Percentiles rank a stretch among this genome's conserved stretches.
These are phyloP conservation scores for Eucalyptus albens DNA, from an alignment of 345 rosid species.

Conservation along the genomic window DNA sequence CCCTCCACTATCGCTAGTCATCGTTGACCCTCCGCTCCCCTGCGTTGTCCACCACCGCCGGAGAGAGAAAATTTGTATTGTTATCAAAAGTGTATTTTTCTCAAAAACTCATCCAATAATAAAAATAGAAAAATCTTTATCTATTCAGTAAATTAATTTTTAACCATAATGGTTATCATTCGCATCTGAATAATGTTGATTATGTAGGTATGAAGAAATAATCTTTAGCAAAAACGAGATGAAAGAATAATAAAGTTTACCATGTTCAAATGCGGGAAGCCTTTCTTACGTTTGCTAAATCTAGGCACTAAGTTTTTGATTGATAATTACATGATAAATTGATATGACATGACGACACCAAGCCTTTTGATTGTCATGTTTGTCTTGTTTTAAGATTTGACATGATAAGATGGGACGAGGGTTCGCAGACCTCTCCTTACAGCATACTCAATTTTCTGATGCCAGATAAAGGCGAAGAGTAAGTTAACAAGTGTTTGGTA, in stretches of 20 bases:
- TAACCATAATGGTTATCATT: too few species aligned
- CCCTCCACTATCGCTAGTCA: rapidly evolving
- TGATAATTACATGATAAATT: not conserved
- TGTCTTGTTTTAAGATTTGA: not conserved
- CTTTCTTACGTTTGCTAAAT: not conserved
- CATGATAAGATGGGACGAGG: not conserved
- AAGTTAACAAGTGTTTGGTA: not conserved
- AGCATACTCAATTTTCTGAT: not conserved
- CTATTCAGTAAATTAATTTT: too few species aligned
- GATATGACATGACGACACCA: not conserved
- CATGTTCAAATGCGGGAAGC: not conserved
- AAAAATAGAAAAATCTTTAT: too few species aligned
- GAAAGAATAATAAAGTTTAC: not conserved
- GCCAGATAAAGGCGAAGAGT: not conserved
- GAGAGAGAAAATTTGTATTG: too few species aligned
- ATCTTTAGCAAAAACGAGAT: not conserved
- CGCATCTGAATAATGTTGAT: rapidly evolving
- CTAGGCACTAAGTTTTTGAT: not conserved
- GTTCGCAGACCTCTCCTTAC: not conserved
- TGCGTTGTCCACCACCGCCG: rapidly evolving
- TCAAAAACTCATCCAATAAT: too few species aligned
- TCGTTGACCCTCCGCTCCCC: rapidly evolving
- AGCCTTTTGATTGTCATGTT: not conserved
- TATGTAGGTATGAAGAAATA: not conserved
- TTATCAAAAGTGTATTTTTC: too few species aligned